These are phyloP conservation scores for Sideroxylon spinosum DNA, from an alignment of 179 eudicot genomes.

Conservation along the genomic window DNA sequence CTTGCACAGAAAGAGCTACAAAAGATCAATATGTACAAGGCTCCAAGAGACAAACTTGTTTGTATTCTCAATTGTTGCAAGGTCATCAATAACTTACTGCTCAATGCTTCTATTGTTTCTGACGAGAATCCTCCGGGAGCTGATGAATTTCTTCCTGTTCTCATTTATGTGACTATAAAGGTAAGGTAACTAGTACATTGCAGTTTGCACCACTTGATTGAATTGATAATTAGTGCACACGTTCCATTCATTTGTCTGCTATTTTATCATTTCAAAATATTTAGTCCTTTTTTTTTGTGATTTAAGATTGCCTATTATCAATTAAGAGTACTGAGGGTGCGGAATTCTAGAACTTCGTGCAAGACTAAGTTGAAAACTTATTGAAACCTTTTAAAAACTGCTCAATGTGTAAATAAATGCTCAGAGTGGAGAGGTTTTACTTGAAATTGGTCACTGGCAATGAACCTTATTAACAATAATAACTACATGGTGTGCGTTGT, in stretches of 20 bases:
- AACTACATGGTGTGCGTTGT: not conserved
- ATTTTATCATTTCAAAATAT: not conserved
- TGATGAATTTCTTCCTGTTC: slow-evolving; percentile 96
- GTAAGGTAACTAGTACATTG: slow-evolving; percentile 33
- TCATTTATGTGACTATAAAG: slow-evolving; percentile 81
- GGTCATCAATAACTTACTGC: slow-evolving; percentile 83
- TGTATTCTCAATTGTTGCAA: slow-evolving; percentile 91
- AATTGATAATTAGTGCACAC: not conserved
- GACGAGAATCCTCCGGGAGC: slow-evolving; percentile 86
- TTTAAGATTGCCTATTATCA: not conserved
- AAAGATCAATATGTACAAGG: slow-evolving; percentile 91
- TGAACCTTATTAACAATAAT: not conserved
- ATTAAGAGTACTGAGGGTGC: slow-evolving; percentile 1
- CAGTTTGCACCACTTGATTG: not conserved
- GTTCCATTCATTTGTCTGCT: not conserved
- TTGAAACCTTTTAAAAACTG: not conserved
- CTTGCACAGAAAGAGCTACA: slow-evolving; percentile 97
- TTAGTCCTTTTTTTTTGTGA: slow-evolving; percentile 1
- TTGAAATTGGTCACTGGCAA: not conserved
- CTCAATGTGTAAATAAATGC: not conserved
- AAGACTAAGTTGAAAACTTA: not conserved
- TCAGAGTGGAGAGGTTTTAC: not conserved
- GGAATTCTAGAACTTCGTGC: not conserved
- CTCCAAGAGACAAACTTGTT: slow-evolving; percentile 92
- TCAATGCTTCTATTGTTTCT: slow-evolving; percentile 76